A percentile compares a stretch with the other conserved stretches of the same genome.
phyloP scores from a whole-genome alignment of 1,284 basidiomycete genomes.

The Trichosporon faecale region DNA sequence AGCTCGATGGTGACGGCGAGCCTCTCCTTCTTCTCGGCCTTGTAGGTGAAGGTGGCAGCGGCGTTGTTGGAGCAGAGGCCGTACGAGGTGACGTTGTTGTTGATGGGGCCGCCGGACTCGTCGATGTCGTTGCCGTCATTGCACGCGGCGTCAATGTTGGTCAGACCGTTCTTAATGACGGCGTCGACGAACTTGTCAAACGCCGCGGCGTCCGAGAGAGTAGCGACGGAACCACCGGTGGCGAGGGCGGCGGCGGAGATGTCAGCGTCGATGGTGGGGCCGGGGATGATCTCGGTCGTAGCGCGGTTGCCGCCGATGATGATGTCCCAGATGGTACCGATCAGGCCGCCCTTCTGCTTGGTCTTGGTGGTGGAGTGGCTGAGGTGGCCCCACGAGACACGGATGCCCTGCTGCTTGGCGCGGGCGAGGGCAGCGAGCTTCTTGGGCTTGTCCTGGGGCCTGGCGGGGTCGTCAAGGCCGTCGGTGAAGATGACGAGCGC shows the following conservation, averaged over 20 bases:
- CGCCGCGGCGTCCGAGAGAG: not conserved
- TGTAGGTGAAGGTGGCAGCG: constrained; percentile 15
- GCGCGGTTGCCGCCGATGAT: not conserved
- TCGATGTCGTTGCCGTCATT: constrained; percentile 2
- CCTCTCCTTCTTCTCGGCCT: constrained; percentile 11
- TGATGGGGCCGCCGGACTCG: constrained; percentile 3
- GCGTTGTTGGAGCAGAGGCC: constrained; percentile 20
- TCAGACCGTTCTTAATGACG: constrained; percentile 19
- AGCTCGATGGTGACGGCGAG: constrained; percentile 12
- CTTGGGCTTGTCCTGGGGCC: not conserved
- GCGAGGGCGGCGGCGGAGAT: constrained; percentile 15
- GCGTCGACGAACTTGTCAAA: constrained; percentile 6
- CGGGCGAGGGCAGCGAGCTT: not conserved
- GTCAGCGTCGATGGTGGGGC: constrained; percentile 7
- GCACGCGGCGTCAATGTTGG: constrained; percentile 19
- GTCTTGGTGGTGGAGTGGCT: not conserved
- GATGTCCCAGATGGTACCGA: not conserved
- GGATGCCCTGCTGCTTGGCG: constrained; percentile 13
- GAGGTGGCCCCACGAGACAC: constrained; percentile 14
- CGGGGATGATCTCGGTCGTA: constrained; percentile 3
- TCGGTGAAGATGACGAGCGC: constrained; percentile 16
- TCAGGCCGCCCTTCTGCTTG: not conserved
- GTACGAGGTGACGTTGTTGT: constrained; percentile 16
- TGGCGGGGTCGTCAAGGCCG: not conserved
- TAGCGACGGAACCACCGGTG: constrained; percentile 14